Percentiles rank a stretch among this genome's conserved stretches.
Evolutionary conservation across 2,329 filamentous ascomycete species (phyloP).

Genomic region (Allantophomopsis cytisporea): DNA sequence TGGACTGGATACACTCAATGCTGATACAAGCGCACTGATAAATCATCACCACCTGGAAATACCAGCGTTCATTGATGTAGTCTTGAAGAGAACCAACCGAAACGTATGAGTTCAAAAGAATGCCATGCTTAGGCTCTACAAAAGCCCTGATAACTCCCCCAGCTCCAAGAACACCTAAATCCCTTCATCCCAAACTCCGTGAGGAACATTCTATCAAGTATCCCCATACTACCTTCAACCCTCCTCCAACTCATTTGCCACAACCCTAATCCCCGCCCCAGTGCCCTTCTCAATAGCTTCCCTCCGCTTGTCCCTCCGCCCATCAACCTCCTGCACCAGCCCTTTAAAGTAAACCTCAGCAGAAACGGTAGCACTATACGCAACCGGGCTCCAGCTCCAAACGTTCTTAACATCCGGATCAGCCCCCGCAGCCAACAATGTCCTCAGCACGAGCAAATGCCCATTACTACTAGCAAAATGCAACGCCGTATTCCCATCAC

Average conservation of each 20-base stretch:
- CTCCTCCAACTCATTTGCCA: slow-evolving; percentile 7
- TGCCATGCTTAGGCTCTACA: too few species aligned
- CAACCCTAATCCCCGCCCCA: slow-evolving; percentile 11
- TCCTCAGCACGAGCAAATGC: slow-evolving; percentile 62
- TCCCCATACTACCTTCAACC: slow-evolving; percentile 1
- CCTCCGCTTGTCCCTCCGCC: slow-evolving; percentile 30
- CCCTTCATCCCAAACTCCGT: too few species aligned
- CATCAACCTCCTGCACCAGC: slow-evolving; percentile 58
- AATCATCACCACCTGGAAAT: too few species aligned
- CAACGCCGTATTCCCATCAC: slow-evolving; percentile 71
- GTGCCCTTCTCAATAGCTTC: slow-evolving; percentile 17
- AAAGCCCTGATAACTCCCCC: too few species aligned
- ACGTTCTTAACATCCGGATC: slow-evolving; percentile 59
- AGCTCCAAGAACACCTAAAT: too few species aligned
- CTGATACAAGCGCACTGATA: too few species aligned
- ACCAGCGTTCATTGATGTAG: too few species aligned
- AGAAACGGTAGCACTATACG: slow-evolving; percentile 69
- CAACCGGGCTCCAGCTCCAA: slow-evolving; percentile 72
- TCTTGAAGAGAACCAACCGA: too few species aligned
- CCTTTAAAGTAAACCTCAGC: slow-evolving; percentile 77
- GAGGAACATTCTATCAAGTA: too few species aligned
- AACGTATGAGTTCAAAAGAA: too few species aligned
- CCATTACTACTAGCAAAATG: slow-evolving; percentile 79
- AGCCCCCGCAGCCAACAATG: slow-evolving; percentile 66
- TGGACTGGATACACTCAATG: too few species aligned